phyloP scores from a whole-genome alignment of 1,284 basidiomycete genomes.

The Puccinia sorghi region DNA sequence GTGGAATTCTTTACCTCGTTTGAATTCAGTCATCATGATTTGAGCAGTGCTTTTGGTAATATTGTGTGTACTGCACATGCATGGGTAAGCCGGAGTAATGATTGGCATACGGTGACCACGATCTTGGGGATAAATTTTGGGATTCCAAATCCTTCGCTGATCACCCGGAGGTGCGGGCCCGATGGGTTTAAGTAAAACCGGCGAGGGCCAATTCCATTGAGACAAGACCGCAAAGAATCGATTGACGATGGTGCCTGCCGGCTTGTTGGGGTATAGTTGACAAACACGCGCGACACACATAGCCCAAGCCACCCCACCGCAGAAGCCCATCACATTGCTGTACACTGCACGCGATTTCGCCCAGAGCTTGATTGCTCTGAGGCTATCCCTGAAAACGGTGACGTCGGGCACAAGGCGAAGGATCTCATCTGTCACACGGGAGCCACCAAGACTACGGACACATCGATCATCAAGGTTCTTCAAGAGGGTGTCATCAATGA shows the following conservation, averaged over 20 bases:
- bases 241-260: conserved; percentile 91
- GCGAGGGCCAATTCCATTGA: conserved; percentile 98
- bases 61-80: conserved; percentile 99
- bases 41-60: conserved; percentile 92
- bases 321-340: conserved; percentile 95
- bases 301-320: conserved; percentile 98
- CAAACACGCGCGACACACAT: conserved; percentile 98
- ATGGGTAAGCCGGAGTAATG: conserved; percentile 97
- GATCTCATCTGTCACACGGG: conserved; percentile 94
- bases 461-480: conserved; percentile 92
- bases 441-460: conserved; percentile 90
- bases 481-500: conserved; percentile 87
- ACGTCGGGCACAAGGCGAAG: conserved; percentile 92
- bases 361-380: conserved; percentile 97
- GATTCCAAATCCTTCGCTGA: conserved; percentile 96
- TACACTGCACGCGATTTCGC: conserved; percentile 95
- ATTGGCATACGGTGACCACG: conserved; percentile 98
- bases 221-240: conserved; percentile 96
- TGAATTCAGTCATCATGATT: conserved; percentile 95
- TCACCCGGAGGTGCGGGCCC: conserved; percentile 81
- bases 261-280: conserved; percentile 93
- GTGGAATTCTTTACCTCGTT: conserved; percentile 68
- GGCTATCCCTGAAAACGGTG: conserved; percentile 85
- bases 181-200: conserved; percentile 91
- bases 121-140: conserved; percentile 89